These are phyloP conservation scores for Crithidia expoeki DNA, from an alignment of 208 protist species.

Conservation along the genomic window DNA sequence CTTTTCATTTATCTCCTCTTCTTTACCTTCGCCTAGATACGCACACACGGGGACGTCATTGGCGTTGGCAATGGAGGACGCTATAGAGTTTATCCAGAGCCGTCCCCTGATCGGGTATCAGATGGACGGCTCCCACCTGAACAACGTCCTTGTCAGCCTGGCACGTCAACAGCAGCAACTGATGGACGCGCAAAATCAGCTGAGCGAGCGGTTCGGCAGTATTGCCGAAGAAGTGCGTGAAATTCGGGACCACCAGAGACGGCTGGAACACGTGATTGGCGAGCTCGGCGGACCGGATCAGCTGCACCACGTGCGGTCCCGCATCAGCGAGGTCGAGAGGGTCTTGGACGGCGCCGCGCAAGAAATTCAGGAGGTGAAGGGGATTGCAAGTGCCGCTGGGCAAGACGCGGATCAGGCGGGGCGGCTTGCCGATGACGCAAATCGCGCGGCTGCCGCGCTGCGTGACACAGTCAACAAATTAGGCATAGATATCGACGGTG, in stretches of 20 bases:
- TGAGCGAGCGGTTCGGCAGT: slow-evolving; percentile 41
- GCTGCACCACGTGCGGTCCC: slow-evolving; percentile 41
- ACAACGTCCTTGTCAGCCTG: slow-evolving; percentile 68
- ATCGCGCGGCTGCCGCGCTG: slow-evolving; percentile 30
- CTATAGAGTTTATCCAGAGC: slow-evolving; percentile 75
- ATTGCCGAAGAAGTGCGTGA: slow-evolving; percentile 52
- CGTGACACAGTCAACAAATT: slow-evolving; percentile 44
- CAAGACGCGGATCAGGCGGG: slow-evolving; percentile 56
- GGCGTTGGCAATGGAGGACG: slow-evolving; percentile 52
- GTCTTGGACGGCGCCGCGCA: slow-evolving; percentile 43
- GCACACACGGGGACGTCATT: not conserved
- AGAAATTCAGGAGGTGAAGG: slow-evolving; percentile 49
- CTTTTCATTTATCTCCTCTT: slow-evolving; percentile 4
- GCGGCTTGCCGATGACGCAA: slow-evolving; percentile 52
- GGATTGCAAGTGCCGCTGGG: slow-evolving; percentile 34
- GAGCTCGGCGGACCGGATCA: slow-evolving; percentile 43
- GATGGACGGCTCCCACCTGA: slow-evolving; percentile 81
- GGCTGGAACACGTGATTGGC: slow-evolving; percentile 48
- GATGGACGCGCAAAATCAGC: slow-evolving; percentile 45
- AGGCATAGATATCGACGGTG: slow-evolving; percentile 36
- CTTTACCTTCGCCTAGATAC: not conserved
- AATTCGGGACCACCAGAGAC: slow-evolving; percentile 43
- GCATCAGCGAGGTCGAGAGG: slow-evolving; percentile 54
- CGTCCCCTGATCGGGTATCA: slow-evolving; percentile 82
- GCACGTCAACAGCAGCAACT: slow-evolving; percentile 65